Base-by-base conservation (phyloP, 2,329 filamentous ascomycete species). In the Talaromyces sp. region DNA sequence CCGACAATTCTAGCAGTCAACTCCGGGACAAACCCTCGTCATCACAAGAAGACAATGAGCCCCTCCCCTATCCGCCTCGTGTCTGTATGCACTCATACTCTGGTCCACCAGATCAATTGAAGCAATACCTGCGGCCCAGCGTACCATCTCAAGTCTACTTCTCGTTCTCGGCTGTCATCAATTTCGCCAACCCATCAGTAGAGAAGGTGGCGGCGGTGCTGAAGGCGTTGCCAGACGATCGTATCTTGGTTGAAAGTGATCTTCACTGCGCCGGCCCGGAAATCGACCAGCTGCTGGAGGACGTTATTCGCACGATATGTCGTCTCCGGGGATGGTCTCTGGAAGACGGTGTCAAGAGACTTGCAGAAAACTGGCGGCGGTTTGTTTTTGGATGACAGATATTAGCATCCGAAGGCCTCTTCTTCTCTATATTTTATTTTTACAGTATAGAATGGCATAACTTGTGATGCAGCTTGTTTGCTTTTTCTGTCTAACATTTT, bases 51-150 rank as follows among this genome's bases (percentile, higher is more conserved):
- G 18, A 47, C 44, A 66, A 14, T 12, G 51, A 33, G 5, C 56
- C 60, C 1, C 87, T 83, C 63, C 88, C 90, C 0, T 98, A 89
- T 68, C 93, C 95, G 4, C 92, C 93, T 0, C 82, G 93, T 8
- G 89, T 98, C 72, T 99, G 95, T 71, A 85, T 99, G 63, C 95
- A 99, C 75, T 97, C 93, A 0, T 99, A 92, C 75, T 96, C 90
- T 55, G 94, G 92, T 0, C 84, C 89, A 5, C 81, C 86, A 10
- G 88, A 95, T 61, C 83, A 88, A 34, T 78, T 97, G 42, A 88
- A 85, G 66, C 92, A 92, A 73, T 98, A 96, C 70, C 78, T 92
- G 55, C 83, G 89, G 65, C 85, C 86, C 1, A 81, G 84, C 0
- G 86, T 95, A 8, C 94, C 94, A 0, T 86, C 87, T 0, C 82